Evolutionary conservation across 345 rosid genomes (phyloP), one percentile per base, ranked within the genome.

Genomic region (Aquilaria malaccensis): DNA sequence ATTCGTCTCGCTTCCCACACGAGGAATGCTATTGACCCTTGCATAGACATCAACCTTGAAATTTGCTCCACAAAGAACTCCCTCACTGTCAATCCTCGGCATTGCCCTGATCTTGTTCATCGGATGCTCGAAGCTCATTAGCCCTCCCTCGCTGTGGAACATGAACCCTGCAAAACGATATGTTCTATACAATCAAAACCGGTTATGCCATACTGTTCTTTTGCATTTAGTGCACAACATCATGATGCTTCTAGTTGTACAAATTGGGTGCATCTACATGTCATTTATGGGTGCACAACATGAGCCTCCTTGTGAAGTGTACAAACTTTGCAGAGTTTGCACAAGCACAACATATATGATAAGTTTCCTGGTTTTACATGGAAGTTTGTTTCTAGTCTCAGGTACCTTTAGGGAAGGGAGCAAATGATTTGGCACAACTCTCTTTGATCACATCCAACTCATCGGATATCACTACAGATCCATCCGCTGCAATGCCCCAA

Each of bases 71-170:
- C 97, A 88, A 47, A 91, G 30, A 1, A 75, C 89, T 1, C 99
- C 99, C 63, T 88, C 96, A 52, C 97, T 91, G 45, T 95, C 99
- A 56, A 76, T 73, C 70, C 99, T 91, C 1, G 89, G 81, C 96
- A 95, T 85, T 9, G 99, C 95, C 77, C 85, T 86, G 73, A 95
- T 62, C 77, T 75, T 70, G 67, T 75, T 80, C 58, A 57, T 86
- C 0, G 96, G 99, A 68, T 90, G 96, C 61, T 94, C 99, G 52
- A 86, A 94, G 73, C 95, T 94, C 91, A 73, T 86, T 71, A 94
- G 61, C 14, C 96, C 96, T 12, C 76, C 76, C 37, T 82, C 89
- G 33, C 85, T 85, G 56, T 88, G 91, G 70, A 90, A 94, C 91
- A 91, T 85, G 58, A 88, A 94, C 6, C 97, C 94, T 86, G 70